Evolutionary conservation across 2,329 filamentous ascomycete species (phyloP), one percentile per base, ranked within the genome.

Genomic region (Gaeumannomyces tritici): DNA sequence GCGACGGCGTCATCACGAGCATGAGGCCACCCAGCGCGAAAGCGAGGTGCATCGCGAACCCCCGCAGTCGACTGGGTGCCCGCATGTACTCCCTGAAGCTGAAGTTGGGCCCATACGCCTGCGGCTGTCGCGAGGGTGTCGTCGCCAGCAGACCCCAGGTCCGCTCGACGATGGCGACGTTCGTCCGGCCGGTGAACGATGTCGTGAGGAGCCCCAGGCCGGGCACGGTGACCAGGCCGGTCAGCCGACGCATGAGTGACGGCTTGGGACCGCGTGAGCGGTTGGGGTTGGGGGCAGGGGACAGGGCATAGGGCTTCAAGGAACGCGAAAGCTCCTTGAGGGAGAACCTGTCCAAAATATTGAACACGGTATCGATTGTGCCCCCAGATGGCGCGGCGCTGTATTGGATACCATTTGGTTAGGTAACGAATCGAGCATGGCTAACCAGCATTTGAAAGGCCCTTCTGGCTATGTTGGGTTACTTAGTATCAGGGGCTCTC

Each of bases 301-400:
- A 88, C 12, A 84, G 72, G 1, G 80, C 80, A 68, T 80, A 88
- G 18, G 85, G 84, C 28, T 72, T 70, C 62, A 75, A 70, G 2
- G 81, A 74, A 3, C 73, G 74, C 18, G 69, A 70, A 7, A 88
- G 66, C 61, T 86, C 73, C 59, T 76, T 73, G 24, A 83, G 60
- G 27, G 75, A 74, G 68, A 80, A 86, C 57, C 73, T 72, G 29
- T 88, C 84, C 63, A 85, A 77, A 27, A 86, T 66, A 58, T 71
- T 81, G 18, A 97, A 73, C 4, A 86, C 76, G 0, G 91, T 92
- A 42, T 83, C 80, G 5, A 93, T 74, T 2, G 89, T 88, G 58
- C 87, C 87, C n/a, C 86, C 86, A 1, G 86, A 89, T 3, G 84
- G 80, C 1, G 73, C 68, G 29, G 75, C 72, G 57, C 79, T 83